phyloP scores from a whole-genome alignment of 352 stramenopile species.

The Phytophthora sp. region DNA sequence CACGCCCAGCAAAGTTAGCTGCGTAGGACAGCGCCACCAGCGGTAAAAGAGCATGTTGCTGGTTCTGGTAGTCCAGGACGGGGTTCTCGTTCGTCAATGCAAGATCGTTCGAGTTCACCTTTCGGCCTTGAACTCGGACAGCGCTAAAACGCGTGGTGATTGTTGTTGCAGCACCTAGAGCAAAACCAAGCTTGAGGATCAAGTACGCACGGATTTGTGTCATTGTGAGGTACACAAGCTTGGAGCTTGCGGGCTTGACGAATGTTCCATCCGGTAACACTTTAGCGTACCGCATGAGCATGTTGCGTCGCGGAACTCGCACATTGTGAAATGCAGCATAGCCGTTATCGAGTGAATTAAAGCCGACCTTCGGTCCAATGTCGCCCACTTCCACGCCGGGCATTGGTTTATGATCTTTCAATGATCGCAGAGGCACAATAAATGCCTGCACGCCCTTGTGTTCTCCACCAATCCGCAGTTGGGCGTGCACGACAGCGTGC shows the following conservation, averaged over 20 bases:
- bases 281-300: constrained; percentile 22
- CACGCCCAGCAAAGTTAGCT: constrained; percentile 11
- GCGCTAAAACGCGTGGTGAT: constrained; percentile 57
- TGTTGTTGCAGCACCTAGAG: constrained; percentile 24
- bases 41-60: constrained; percentile 44
- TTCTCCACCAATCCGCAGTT: constrained; percentile 6
- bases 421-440: constrained; percentile 16
- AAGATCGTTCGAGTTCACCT: background rate
- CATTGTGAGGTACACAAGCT: constrained; percentile 64
- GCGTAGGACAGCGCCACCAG: constrained; percentile 35
- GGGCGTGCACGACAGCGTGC: constrained; percentile 13
- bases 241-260: constrained; percentile 58
- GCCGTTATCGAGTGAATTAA: constrained; percentile 21
- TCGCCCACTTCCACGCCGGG: constrained; percentile 10
- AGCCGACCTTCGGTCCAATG: constrained; percentile 16
- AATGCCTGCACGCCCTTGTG: constrained; percentile 19
- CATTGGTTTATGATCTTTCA: constrained; percentile 18
- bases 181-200: constrained; percentile 20
- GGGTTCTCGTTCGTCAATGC: constrained; percentile 43
- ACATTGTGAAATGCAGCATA: constrained; percentile 17
- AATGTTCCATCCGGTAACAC: constrained; percentile 58
- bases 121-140: constrained; percentile 47
- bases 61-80: constrained; percentile 58
- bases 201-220: constrained; percentile 41
- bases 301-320: constrained; percentile 15